Base-by-base conservation (phyloP, 1,284 basidiomycete species). In the Leccinum laetum region DNA sequence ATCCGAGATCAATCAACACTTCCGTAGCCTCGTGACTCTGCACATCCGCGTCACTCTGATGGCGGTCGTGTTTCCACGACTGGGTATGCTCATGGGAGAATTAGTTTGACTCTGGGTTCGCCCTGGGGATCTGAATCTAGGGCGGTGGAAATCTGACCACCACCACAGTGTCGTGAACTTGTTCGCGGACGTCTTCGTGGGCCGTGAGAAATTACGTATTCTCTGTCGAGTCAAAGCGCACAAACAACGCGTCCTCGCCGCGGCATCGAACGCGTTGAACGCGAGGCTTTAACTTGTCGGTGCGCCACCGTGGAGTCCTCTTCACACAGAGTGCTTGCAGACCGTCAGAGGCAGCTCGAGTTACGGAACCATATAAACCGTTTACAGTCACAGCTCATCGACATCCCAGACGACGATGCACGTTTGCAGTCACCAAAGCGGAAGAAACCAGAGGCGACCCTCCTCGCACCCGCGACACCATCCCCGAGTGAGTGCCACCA, bases 61-160 rank as follows among this genome's bases (percentile, higher is more conserved):
- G 61, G 92, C 92, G 10, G 97, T 98, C 71, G 89, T 96, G 13
- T 95, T 96, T 76, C 90, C 3, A 94, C 92, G n/a, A 88, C 93
- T 53, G 89, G 91, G 5, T 95, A 92, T 76, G 83, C 89, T n/a
- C 93, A 95, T 70, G 86, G 90, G 58, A 88, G 95, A 68, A 68
- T 29, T 26, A 13, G 6, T 21, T 52, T 49, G 46, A 9, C 14
- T 49, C n/a, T 49, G 10, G 46, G 49, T 21, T 55, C 16, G 24
- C 18, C 26, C 53, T 55, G 53, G 10, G 26, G 53, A 55, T 26
- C 53, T 29, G 16, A 65, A 52, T 58, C 29, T 57, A 62, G 67
- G 56, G 46, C 52, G 21, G 58, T 64, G 67, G 61, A 61, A 65
- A 62, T 57, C 24, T 62, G 70, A 56, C 58, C 46, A 21, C 44